Conservation (phyloP, 345 rosid genomes). For the Bruguiera gymnorhiza region DNA sequence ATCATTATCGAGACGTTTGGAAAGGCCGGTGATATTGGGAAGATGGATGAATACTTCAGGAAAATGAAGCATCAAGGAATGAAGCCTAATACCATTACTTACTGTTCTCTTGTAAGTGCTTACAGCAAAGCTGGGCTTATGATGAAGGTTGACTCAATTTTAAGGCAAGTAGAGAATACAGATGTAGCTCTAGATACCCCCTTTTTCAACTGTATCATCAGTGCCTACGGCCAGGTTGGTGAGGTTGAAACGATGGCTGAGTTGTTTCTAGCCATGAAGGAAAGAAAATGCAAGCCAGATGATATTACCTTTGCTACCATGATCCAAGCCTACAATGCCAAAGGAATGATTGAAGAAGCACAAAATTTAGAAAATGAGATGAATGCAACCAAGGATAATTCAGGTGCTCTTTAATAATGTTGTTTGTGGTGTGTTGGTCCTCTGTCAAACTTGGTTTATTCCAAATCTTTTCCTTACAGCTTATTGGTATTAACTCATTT, state of each 20-base stretch:
- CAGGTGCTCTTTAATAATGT: conserved; percentile 24
- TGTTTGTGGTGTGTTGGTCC: not conserved
- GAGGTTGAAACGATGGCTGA: conserved; percentile 64
- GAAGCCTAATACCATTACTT: conserved; percentile 75
- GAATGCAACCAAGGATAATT: conserved; percentile 28
- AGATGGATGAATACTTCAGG: conserved; percentile 65
- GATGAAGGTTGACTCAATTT: conserved; percentile 59
- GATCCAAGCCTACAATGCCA: conserved; percentile 62
- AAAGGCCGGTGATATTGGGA: conserved; percentile 49
- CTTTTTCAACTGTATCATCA: conserved; percentile 72
- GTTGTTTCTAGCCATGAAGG: conserved; percentile 58
- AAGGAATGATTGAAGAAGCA: conserved; percentile 63
- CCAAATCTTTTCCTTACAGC: not conserved
- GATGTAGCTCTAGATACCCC: conserved; percentile 73
- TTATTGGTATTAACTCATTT: not conserved
- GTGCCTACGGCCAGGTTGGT: conserved; percentile 71
- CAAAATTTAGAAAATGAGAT: conserved; percentile 49
- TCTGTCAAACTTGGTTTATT: not conserved
- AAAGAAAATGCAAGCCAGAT: conserved; percentile 64
- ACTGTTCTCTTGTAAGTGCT: conserved; percentile 68
- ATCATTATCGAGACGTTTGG: conserved; percentile 67
- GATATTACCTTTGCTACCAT: conserved; percentile 61
- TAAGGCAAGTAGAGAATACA: conserved; percentile 73
- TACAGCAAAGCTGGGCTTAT: conserved; percentile 57
- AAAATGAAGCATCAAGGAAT: conserved; percentile 73